These are phyloP conservation scores for Sordariomycetes sp. DNA, from an alignment of 2,329 filamentous ascomycete species.

Conservation along the genomic window DNA sequence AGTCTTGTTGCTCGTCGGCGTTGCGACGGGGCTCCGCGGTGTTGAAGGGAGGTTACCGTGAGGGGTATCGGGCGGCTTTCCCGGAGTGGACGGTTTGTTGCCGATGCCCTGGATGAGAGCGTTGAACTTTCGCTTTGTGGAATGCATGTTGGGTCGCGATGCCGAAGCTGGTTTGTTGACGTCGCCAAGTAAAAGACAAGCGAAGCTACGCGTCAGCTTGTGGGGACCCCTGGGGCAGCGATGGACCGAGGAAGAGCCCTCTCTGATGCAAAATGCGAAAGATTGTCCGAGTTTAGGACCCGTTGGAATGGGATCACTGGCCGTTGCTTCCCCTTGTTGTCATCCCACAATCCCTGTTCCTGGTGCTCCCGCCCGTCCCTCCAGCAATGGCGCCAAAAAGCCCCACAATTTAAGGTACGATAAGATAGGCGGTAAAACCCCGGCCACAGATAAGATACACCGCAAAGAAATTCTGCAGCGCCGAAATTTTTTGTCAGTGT, in stretches of 20 bases:
- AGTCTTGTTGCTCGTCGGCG: conserved; percentile 8
- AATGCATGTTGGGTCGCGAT: conserved; percentile 40
- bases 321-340: not conserved
- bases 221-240: too few species aligned
- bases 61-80: conserved; percentile 3
- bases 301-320: not conserved
- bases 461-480: not conserved
- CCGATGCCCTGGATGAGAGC: conserved; percentile 52
- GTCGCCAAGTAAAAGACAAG: too few species aligned
- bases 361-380: not conserved
- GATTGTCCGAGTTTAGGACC: not conserved
- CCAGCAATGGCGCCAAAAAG: not conserved
- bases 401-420: not conserved
- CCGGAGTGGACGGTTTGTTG: not conserved
- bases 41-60: conserved; percentile 6
- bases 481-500: not conserved
- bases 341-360: not conserved
- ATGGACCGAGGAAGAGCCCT: too few species aligned
- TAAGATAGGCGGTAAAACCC: not conserved
- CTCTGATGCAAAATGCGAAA: not conserved
- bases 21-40: conserved; percentile 7
- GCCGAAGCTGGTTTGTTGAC: not conserved
- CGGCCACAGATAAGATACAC: not conserved
- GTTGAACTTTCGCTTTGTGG: conserved; percentile 77
- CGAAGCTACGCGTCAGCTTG: too few species aligned